Percentiles rank a stretch among this genome's conserved stretches.
phyloP scores from a whole-genome alignment of 768 basidiomycete species.

The Leccinum uliginosum region DNA sequence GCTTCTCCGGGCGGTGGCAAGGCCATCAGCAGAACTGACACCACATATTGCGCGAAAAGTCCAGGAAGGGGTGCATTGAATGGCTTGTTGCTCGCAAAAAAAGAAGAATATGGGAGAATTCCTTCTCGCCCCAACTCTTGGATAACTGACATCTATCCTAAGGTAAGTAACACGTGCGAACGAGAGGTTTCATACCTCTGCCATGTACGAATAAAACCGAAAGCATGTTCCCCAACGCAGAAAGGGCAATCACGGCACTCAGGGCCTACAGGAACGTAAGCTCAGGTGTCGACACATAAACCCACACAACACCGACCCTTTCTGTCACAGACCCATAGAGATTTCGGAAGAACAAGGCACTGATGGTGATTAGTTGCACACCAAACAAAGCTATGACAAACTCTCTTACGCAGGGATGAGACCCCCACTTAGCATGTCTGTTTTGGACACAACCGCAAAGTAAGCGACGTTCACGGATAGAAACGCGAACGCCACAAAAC shows the following conservation, averaged over 20 bases:
- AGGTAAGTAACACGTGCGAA: background rate
- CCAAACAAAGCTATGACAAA: background rate
- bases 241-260: constrained; percentile 59
- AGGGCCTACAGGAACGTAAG: constrained; percentile 39
- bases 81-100: constrained; percentile 70
- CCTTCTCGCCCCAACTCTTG: constrained; percentile 75
- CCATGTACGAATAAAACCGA: constrained; percentile 64
- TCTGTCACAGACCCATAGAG: constrained; percentile 62
- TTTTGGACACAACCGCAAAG: constrained; percentile 67
- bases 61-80: constrained; percentile 65
- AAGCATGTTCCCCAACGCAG: constrained; percentile 60
- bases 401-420: constrained; percentile 61
- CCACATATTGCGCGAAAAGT: constrained; percentile 55
- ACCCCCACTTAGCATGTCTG: constrained; percentile 60
- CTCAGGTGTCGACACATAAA: background rate
- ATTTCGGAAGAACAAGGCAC: constrained; percentile 72
- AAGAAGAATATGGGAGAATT: constrained; percentile 57
- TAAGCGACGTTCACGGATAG: constrained; percentile 68
- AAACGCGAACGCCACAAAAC: constrained; percentile 56
- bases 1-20: constrained; percentile 69
- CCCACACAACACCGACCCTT: constrained; percentile 35
- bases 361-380: constrained; percentile 17
- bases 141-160: constrained; percentile 40
- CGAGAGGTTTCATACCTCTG: constrained; percentile 42
- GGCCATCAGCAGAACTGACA: constrained; percentile 52